Base-by-base conservation (phyloP, 164 flowering plant species). In the Berberis vulgaris region DNA sequence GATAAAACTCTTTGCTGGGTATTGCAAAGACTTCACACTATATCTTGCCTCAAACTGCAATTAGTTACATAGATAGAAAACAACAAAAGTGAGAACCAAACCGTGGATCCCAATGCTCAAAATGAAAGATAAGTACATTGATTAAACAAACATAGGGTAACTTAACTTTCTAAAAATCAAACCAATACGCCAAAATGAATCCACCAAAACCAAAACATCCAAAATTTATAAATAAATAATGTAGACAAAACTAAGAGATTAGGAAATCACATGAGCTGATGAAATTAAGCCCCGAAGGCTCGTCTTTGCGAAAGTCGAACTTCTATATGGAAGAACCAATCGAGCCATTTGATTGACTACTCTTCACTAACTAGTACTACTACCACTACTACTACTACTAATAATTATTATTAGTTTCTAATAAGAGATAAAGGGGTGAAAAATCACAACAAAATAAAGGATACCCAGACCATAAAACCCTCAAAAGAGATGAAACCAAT, bases 201-300 rank as follows among this genome's bases (percentile, higher is more conserved):
- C 50, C 50, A 47, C 5, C 50, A 47, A 5, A 47, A 47, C 5
- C 9, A 47, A 47, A 3, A 52, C 1, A 52, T 11, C 3, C 3
- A 4, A 13, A 3, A 10, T 1, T 2, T 38, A 56, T 1, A 3
- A 3, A 3, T 1, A 11, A 1, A 9, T 40, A 57, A 41, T 26
- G 61, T 58, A 0, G 13, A 41, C 3, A 13, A 39, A 45, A 39
- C 43, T 9, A 41, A 1, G 71, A 77, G 74, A n/a, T 49, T 41
- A 73, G 71, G 71, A 68, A 87, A 88, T 94, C 95, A 87, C 96
- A 80, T 72, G 87, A 74, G 82, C 63, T 45, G 81, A 74, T 41
- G 94, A 81, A 74, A 83, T 71, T 73, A 88, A 80, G 70, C 86
- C 86, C 79, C 82, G 73, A 41, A 90, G 73, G 67, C 82, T 72